These are phyloP conservation scores for Diaporthe longicolla DNA, from an alignment of 2,329 filamentous ascomycete genomes.

Conservation along the genomic window DNA sequence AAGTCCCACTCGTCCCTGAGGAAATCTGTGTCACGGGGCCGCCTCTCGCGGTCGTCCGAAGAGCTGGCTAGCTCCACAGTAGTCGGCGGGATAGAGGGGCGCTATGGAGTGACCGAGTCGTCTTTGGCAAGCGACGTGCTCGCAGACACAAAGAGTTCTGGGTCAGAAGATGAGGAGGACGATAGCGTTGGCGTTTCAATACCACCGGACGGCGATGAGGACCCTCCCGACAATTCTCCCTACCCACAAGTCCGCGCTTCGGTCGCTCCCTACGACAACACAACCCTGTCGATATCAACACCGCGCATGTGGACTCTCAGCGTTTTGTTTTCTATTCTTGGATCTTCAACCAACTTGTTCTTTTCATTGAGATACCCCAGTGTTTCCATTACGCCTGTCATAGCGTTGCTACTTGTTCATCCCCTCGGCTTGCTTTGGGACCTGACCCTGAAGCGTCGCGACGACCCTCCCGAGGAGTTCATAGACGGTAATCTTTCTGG, in stretches of 20 bases:
- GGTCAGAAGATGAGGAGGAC: constrained; percentile 48
- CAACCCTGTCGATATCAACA: constrained; percentile 84
- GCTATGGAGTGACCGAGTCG: constrained; percentile 66
- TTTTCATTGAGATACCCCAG: constrained; percentile 93
- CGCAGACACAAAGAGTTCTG: constrained; percentile 57
- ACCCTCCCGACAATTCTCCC: constrained; percentile 78
- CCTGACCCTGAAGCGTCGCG: constrained; percentile 75
- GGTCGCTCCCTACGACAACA: constrained; percentile 82
- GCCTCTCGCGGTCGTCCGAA: constrained; percentile 55
- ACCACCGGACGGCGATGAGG: constrained; percentile 61
- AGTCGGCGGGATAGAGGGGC: constrained; percentile 67
- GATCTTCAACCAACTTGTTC: constrained; percentile 88
- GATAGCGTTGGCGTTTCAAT: constrained; percentile 50
- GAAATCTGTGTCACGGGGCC: constrained; percentile 30
- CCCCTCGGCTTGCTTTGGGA: constrained; percentile 88
- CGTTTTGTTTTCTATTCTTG: constrained; percentile 83
- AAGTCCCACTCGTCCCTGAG: constrained; percentile 38
- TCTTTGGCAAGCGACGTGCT: constrained; percentile 61
- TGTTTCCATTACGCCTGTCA: constrained; percentile 90
- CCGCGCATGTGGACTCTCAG: constrained; percentile 90
- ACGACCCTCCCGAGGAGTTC: constrained; percentile 64
- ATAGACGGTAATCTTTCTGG: constrained; percentile 56
- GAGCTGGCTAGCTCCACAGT: constrained; percentile 66
- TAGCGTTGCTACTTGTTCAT: constrained; percentile 87
- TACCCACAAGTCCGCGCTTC: constrained; percentile 86